Conservation (phyloP, 1,284 basidiomycete genomes). For the Leccinum colubrinum region DNA sequence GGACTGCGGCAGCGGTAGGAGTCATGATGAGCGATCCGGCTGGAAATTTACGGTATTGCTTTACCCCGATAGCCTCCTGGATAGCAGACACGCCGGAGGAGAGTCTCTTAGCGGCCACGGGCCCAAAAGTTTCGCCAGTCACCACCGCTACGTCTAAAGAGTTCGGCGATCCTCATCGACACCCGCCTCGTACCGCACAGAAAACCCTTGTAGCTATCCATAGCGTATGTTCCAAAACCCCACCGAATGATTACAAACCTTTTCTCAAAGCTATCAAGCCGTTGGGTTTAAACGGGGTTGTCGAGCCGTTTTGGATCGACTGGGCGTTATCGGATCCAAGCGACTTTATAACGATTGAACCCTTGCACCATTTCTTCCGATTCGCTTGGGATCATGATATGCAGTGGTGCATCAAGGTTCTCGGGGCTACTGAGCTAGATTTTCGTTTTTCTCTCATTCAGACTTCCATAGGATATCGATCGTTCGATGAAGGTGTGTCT, state of each 20-base stretch:
- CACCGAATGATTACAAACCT: neutral
- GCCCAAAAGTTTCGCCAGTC: neutral
- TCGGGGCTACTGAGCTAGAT: slow-evolving; percentile 4
- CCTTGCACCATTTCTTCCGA: slow-evolving; percentile 3
- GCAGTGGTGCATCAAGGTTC: slow-evolving; percentile 6
- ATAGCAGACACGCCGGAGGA: slow-evolving; percentile 9
- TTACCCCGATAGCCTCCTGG: neutral
- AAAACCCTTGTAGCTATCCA: neutral
- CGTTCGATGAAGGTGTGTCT: slow-evolving; percentile 3
- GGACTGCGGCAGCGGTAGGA: neutral
- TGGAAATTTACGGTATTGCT: neutral
- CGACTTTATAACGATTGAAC: slow-evolving; percentile 2
- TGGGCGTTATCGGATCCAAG: slow-evolving; percentile 8
- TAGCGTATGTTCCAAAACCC: neutral
- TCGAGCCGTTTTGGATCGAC: slow-evolving; percentile 7
- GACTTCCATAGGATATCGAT: neutral
- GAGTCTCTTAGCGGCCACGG: neutral
- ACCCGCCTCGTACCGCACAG: neutral
- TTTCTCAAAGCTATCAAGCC: slow-evolving; percentile 1
- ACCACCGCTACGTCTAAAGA: slow-evolving; percentile 3
- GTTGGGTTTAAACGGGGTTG: slow-evolving; percentile 5
- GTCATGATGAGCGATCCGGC: neutral
- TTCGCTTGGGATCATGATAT: slow-evolving; percentile 2
- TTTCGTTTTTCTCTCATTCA: slow-evolving; percentile 9
- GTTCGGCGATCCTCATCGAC: neutral